phyloP scores from a whole-genome alignment of 2,329 filamentous ascomycete genomes.

The Colletotrichum cordylinicola region DNA sequence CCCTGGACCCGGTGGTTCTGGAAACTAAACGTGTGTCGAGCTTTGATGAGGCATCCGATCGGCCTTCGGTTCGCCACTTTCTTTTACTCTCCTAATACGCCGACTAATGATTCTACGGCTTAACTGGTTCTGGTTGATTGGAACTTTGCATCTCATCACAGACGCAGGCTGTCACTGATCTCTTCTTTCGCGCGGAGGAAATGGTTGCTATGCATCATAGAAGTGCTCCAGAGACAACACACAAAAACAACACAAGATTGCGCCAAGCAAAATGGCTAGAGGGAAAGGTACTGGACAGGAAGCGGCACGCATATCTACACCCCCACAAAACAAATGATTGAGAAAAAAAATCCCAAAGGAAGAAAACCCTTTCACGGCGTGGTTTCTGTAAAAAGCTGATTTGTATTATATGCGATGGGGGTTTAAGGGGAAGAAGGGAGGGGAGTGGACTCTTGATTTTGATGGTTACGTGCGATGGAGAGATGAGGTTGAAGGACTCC shows the following conservation, averaged over 20 bases:
- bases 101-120: slow-evolving; percentile 41
- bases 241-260: slow-evolving; percentile 13
- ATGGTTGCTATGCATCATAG: slow-evolving; percentile 20
- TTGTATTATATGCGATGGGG: slow-evolving; percentile 21
- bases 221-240: slow-evolving; percentile 14
- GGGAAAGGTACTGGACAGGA: neutral
- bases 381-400: slow-evolving; percentile 23
- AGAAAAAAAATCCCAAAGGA: slow-evolving; percentile 3
- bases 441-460: neutral
- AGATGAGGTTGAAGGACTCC: neutral
- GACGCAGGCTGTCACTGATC: slow-evolving; percentile 26
- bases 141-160: slow-evolving; percentile 19
- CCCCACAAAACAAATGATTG: neutral
- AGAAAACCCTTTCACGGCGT: neutral
- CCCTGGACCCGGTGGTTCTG: slow-evolving; percentile 47
- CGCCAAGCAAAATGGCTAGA: slow-evolving; percentile 5
- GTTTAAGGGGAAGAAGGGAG: neutral
- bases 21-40: slow-evolving; percentile 41
- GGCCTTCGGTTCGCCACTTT: slow-evolving; percentile 9
- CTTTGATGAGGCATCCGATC: slow-evolving; percentile 1
- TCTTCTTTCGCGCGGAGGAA: slow-evolving; percentile 3
- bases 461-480: neutral
- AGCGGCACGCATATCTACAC: neutral
- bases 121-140: slow-evolving; percentile 17
- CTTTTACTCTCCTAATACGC: slow-evolving; percentile 35